phyloP scores from a whole-genome alignment of 2,329 filamentous ascomycete genomes.

The Pseudopyricularia javanii region DNA sequence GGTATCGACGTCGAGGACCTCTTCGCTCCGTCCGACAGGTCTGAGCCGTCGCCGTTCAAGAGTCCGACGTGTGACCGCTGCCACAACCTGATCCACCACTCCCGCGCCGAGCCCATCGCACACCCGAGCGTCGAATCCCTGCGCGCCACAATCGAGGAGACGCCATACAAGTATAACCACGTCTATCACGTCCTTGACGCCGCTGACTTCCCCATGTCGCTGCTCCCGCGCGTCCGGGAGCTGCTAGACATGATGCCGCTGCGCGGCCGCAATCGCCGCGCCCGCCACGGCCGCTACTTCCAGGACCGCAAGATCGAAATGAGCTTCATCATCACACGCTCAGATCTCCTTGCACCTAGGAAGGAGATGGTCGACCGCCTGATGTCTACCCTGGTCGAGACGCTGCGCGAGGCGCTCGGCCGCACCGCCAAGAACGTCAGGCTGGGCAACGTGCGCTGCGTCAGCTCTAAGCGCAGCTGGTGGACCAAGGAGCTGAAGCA shows the following conservation, averaged over 20 bases:
- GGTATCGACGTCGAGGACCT: slow-evolving; percentile 31
- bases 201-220: slow-evolving; percentile 90
- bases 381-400: slow-evolving; percentile 72
- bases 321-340: slow-evolving; percentile 82
- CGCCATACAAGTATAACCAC: slow-evolving; percentile 81
- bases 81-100: slow-evolving; percentile 69
- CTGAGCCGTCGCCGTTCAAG: neutral
- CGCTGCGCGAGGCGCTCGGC: slow-evolving; percentile 67
- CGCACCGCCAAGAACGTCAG: slow-evolving; percentile 55
- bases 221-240: slow-evolving; percentile 64
- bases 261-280: slow-evolving; percentile 69
- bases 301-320: slow-evolving; percentile 61
- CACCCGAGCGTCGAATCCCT: slow-evolving; percentile 76
- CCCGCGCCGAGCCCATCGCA: slow-evolving; percentile 55
- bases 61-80: slow-evolving; percentile 66
- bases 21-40: slow-evolving; percentile 5
- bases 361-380: slow-evolving; percentile 75
- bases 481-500: slow-evolving; percentile 83
- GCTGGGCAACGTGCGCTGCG: slow-evolving; percentile 76
- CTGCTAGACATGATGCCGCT: slow-evolving; percentile 61
- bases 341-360: slow-evolving; percentile 72
- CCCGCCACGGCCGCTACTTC: slow-evolving; percentile 52
- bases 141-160: slow-evolving; percentile 73
- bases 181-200: slow-evolving; percentile 93
- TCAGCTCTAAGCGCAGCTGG: slow-evolving; percentile 79